Base-by-base conservation (phyloP, 225 moss, liverwort and hornwort species). In the Marchantia polymorpha region DNA sequence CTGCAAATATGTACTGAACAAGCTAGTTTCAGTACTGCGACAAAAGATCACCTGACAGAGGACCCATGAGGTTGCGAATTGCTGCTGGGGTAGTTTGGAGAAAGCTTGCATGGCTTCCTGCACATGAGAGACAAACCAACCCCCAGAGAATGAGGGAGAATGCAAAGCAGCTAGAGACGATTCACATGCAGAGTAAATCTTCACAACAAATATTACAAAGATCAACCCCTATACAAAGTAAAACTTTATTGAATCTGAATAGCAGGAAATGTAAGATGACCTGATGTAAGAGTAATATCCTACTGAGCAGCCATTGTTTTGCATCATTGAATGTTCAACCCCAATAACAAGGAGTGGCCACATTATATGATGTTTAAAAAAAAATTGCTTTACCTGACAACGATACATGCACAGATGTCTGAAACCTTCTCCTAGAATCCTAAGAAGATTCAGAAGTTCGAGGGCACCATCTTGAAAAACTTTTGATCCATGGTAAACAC, bases 351-450 rank as follows among this genome's bases (percentile, higher is more conserved):
- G 39, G 39, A 39, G 39, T 5, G 39, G 39, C 39, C 39, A 39
- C 39, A 39, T 39, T 39, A 39, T 5, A 39, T 39, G 39, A 39
- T 39, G 5, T 39, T 39, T 39, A 5, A 39, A 2, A 39, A 5
- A 39, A 5, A 39, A 39, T 2, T 39, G 39, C 5, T 66, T 67
- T 82, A 85, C 90, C 80, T 99, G 95, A 82, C 99, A 93, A 0
- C 93, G 95, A 72, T 95, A 91, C 99, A 93, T 93, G 85, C 93
- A 99, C 65, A 99, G 73, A 84, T 99, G 93, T 70, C 91, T 90
- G 76, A 91, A 99, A 29, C 95, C 99, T 52, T 95, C 99, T 25
- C 92, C 99, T 76, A 95, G 77, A 67, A 89, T 84, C 77, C 92
- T 87, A 58, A 99, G 88, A 79, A 99, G 86, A 76, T 89, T 84